Evolutionary conservation across 176 grass and related monocot species (phyloP), one percentile per base, ranked within the genome.

Genomic region (Aegilops bicornis): DNA sequence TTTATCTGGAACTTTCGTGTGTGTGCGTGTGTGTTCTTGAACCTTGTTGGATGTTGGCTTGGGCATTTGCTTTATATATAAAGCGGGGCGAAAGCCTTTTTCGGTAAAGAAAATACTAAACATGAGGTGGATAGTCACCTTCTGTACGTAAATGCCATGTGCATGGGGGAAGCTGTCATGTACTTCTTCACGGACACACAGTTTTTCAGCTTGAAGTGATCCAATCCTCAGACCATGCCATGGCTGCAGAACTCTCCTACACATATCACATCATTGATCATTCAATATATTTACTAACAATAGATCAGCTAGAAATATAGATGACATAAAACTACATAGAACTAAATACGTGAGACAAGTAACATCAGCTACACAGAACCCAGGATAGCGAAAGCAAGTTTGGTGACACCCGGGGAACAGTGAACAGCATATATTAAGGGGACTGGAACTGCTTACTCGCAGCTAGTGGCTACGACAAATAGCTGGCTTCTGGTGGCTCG

Each of bases 191-290:
- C 31, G 2, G 31, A 83, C 37, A 72, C 32, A 2, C 32, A 72
- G 0, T 27, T 72, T 83, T 60, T 40, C 29, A 83, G 47, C 31
- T 3, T 12, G 14, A 72, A 71, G 81, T 71, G 48, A 71, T 29
- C 67, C 67, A 59, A 60, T 37, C 67, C 48, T 83, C 47, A 83
- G 9, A 69, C 81, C 81, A 72, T 40, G 13, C 48, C 22, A 83
- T 72, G 67, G 67, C 24, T 59, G 48, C 24, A 83, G 20, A 59
- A 83, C 81, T 72, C 48, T 72, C 67, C 80, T 71, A 32, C 80
- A 82, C 58, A 50, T 48, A 82, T 4, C 45, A 70, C 45, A 82
- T 19, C 1, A 52, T 56, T 77, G 16, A 24, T 31, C 4, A 31
- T 20, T 52, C 6, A 3, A 17, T 17, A 50, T 50, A 17, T 50